Evolutionary conservation across 768 basidiomycete species (phyloP), one percentile per base, ranked within the genome.

Genomic region (Phaeolepiota aurea): DNA sequence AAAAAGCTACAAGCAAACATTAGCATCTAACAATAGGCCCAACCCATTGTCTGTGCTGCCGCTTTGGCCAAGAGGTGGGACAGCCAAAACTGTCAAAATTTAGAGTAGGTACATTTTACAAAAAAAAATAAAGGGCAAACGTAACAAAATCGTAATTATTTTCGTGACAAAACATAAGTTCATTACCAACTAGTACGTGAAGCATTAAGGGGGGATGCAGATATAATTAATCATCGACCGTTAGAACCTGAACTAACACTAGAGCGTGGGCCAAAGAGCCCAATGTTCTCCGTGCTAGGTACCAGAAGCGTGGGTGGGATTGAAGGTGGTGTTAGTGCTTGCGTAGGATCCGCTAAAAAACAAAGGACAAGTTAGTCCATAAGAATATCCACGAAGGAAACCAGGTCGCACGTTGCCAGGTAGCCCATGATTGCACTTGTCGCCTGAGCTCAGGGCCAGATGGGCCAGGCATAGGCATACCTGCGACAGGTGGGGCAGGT

Each of bases 221-320:
- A 7, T 28, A 7, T 7, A 7, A 28, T 7, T 28, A 28, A 28
- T 28, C 25, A 28, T 28, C 25, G n/a, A 28, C n/a, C 25, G n/a
- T 28, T 28, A 28, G 25, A n/a, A n/a, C n/a, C n/a, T n/a, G n/a
- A n/a, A n/a, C n/a, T n/a, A 31, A 9, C 28, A n/a, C 9, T n/a
- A n/a, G 82, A 77, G 30, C 82, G 69, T 31, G 87, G 85, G 21
- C 87, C 87, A 53, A 89, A 90, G 45, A 90, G 59, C 20, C 86
- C 85, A 32, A 77, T 79, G 42, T 72, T 78, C 28, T 63, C 60
- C 36, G 62, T 64, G 9, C 71, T 72, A 20, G 82, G 80, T 16
- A 82, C 76, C 23, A 79, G 63, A 9, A 84, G 59, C 13, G 72
- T 76, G 14, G 82, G 69, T 42, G 76, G 72, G 38, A 70, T 58